Evolutionary conservation across 768 basidiomycete species (phyloP), one percentile per base, ranked within the genome.

Genomic region (Amylocystis lapponica): DNA sequence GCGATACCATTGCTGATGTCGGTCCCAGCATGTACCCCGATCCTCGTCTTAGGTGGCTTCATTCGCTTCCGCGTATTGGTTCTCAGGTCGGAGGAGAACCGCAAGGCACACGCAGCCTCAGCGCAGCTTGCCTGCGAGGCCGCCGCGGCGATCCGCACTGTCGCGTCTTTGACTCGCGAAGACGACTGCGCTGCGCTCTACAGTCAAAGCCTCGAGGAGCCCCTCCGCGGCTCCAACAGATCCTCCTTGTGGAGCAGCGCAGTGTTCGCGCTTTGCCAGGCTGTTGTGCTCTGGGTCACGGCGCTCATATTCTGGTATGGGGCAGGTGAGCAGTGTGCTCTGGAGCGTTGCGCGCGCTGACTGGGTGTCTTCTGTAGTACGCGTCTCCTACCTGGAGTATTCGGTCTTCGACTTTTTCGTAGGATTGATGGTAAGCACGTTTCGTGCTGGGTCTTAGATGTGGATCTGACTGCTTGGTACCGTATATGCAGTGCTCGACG

Each of bases 91-190:
- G 78, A 86, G 56, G 61, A 69, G 49, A 92, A 90, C 70, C 90
- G 89, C 65, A 72, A 73, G 53, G 69, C 81, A 0, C 90, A 97
- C 57, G 86, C 83, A 53, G 63, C 63, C 3, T 89, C 87, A 19
- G 89, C 93, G 4, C 91, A 95, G 47, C 60, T 93, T 17, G 93
- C 93, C 31, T 93, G 91, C 52, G 94, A 97, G 62, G 90, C 91
- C 26, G 89, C 91, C 21, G 84, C 76, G 9, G 75, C 94, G 9
- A 94, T 97, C 53, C 78, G 88, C 27, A 96, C 94, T 2, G 93
- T 97, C 23, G 91, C 93, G 8, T 74, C 83, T 1, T 70, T 97
- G 30, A 94, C 91, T 0, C 72, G 93, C 19, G 94, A 97, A 60
- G 75, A 81, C 19, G 88, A 93, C 48, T 89, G 87, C 57, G 67